phyloP scores from a whole-genome alignment of 371 early-diverging fungal species.

The Mycotypha africana region DNA sequence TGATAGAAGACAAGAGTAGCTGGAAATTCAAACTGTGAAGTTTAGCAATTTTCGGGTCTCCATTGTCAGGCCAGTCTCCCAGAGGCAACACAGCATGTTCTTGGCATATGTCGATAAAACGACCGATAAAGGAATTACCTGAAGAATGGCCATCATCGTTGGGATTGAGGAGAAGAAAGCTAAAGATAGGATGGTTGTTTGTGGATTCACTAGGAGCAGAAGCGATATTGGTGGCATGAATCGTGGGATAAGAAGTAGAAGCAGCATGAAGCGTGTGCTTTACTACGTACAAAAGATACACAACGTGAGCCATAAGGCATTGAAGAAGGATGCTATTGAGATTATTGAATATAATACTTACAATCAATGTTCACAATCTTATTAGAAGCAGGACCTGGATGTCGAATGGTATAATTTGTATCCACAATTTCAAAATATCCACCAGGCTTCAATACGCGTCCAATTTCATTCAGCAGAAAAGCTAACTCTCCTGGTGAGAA shows the following conservation, averaged over 20 bases:
- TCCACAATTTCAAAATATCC: conserved; percentile 50
- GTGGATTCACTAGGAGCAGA: conserved; percentile 7
- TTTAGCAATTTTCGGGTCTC: conserved; percentile 19
- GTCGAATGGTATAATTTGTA: conserved; percentile 41
- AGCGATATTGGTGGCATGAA: no score
- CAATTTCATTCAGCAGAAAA: conserved; percentile 25
- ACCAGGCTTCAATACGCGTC: conserved; percentile 46
- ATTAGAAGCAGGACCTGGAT: conserved; percentile 40
- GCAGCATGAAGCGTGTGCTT: background rate
- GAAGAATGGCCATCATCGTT: no score
- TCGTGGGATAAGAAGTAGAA: no score
- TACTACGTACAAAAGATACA: no score
- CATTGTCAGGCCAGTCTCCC: conserved; percentile 19
- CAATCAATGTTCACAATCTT: conserved; percentile 28
- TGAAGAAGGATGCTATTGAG: no score
- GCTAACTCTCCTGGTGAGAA: conserved; percentile 33
- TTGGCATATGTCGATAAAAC: conserved; percentile 31
- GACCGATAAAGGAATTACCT: conserved; percentile 5
- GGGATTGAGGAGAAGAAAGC: conserved; percentile 19
- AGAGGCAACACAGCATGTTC: conserved; percentile 21
- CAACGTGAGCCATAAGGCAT: no score
- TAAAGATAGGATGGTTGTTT: conserved; percentile 30
- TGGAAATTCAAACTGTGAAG: conserved; percentile 26
- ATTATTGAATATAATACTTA: no score
- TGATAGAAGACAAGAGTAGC: conserved; percentile 14